Conservation (phyloP, 176 grass and related monocot genomes). For the Triticum timopheevii region DNA sequence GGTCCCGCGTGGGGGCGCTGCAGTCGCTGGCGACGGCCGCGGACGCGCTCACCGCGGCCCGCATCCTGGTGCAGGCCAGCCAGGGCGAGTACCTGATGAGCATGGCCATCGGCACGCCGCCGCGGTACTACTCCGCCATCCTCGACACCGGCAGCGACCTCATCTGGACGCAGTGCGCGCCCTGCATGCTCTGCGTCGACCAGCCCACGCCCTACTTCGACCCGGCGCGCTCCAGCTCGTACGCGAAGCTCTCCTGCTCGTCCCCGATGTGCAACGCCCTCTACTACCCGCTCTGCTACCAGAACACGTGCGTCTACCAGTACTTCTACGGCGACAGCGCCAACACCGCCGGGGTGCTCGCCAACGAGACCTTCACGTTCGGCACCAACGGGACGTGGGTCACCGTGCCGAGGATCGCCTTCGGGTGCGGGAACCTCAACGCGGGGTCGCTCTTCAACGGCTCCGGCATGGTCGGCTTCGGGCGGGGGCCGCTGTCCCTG, state of each 20-base stretch:
- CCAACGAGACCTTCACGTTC: slow-evolving; percentile 83
- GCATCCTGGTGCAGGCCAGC: slow-evolving; percentile 47
- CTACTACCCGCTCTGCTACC: slow-evolving; percentile 49
- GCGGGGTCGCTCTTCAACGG: slow-evolving; percentile 57
- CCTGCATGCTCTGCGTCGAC: slow-evolving; percentile 64
- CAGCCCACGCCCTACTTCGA: slow-evolving; percentile 60
- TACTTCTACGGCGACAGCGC: slow-evolving; percentile 69
- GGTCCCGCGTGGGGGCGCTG: slow-evolving; percentile 34
- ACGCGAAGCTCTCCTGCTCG: slow-evolving; percentile 35
- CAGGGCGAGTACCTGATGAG: slow-evolving; percentile 74
- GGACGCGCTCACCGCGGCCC: slow-evolving; percentile 29
- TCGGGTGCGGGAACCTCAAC: slow-evolving; percentile 73
- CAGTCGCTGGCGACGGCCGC: slow-evolving; percentile 43
- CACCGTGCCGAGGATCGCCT: slow-evolving; percentile 37
- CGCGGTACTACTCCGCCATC: slow-evolving; percentile 54
- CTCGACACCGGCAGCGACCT: slow-evolving; percentile 82
- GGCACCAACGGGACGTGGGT: slow-evolving; percentile 42
- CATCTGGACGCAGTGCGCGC: slow-evolving; percentile 81
- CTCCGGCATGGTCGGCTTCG: slow-evolving; percentile 89
- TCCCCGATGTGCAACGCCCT: slow-evolving; percentile 46
- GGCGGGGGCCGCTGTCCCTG: slow-evolving; percentile 59
- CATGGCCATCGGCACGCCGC: slow-evolving; percentile 68
- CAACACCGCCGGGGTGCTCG: slow-evolving; percentile 55
- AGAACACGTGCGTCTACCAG: slow-evolving; percentile 60
- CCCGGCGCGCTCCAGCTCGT: slow-evolving; percentile 38